A percentile compares a stretch with the other conserved stretches of the same genome.
Evolutionary conservation across 2,329 filamentous ascomycete species (phyloP).

Genomic region (Aspergillus luchuensis): DNA sequence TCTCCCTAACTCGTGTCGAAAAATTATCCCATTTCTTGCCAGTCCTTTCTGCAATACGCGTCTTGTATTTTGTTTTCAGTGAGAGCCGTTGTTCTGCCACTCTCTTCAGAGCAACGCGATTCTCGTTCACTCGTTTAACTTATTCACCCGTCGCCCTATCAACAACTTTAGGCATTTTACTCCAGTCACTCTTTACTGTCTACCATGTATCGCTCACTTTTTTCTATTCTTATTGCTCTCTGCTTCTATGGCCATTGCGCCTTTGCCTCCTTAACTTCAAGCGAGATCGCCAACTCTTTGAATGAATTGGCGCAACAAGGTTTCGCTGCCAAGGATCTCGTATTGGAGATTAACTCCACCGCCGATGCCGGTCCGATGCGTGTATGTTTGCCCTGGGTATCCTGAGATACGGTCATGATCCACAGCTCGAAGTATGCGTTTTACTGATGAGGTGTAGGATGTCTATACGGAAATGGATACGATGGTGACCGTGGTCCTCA

Average conservation of each 20-base stretch:
- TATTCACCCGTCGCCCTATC: no score
- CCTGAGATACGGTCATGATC: no score
- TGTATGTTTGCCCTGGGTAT: not conserved
- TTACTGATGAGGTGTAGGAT: not conserved
- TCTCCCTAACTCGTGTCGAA: not conserved
- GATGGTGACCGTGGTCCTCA: slow-evolving; percentile 2
- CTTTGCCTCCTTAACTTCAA: not conserved
- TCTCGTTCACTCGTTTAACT: not conserved
- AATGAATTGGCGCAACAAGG: slow-evolving; percentile 7
- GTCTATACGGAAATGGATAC: slow-evolving; percentile 6
- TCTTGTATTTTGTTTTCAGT: not conserved
- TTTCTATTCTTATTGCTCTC: not conserved
- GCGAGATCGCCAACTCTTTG: slow-evolving; percentile 2
- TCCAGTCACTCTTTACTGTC: not conserved
- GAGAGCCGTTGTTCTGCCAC: slow-evolving; percentile 4
- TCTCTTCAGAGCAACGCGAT: slow-evolving; percentile 7
- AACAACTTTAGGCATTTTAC: no score
- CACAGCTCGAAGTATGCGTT: not conserved
- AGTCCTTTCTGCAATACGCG: not conserved
- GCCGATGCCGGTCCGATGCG: not conserved
- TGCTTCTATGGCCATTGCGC: not conserved
- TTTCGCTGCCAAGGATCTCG: slow-evolving; percentile 3
- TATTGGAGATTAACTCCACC: slow-evolving; percentile 5
- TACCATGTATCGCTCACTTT: not conserved
- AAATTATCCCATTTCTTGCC: not conserved